Evolutionary conservation across 2,329 filamentous ascomycete genomes (phyloP), one percentile per base, ranked within the genome.

Genomic region (Xylaria arbuscula): DNA sequence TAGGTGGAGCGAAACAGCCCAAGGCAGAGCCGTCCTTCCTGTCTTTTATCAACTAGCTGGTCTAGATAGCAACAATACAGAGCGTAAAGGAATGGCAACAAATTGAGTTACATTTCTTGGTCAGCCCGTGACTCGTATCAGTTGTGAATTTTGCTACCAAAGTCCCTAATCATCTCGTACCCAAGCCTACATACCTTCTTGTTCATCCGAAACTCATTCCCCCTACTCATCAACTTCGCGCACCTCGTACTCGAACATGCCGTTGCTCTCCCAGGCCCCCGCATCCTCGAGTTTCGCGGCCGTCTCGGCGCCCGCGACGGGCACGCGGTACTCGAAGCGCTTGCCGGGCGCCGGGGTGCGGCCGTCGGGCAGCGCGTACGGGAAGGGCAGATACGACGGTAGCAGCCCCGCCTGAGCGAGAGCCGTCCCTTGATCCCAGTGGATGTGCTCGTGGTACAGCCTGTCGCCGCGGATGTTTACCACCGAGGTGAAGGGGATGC

Each of bases 361-460:
- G 15, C 81, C 83, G 6, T 79, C 81, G 0, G 82, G 79, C 0
- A 89, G 71, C 0, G 83, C 71, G 73, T 90, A 87, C 0, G 89
- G 89, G 68, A 89, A 92, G 0, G 87, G 85, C 0, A 92, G 82
- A 69, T 88, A 92, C 65, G 92, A 85, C 0, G 89, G 89, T 59
- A 93, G 75, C 22, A 92, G 75, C 0, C 88, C 90, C 1, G 90
- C 77, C 75, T 92, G 90, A 7, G 82, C 78, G 10, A 93, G 79
- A 1, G 87, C 85, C 0, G 87, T 90, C 0, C 83, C 87, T 76
- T 92, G 89, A 67, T 93, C 90, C 90, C 90, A 93, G 15, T 85
- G 81, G 51, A 93, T 92, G 72, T 92, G 90, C 76, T 93, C 90
- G 70, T 92, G 89, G 71, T 88, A 91, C 0, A 93, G 79, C 0